Evolutionary conservation across 768 basidiomycete species (phyloP), one percentile per base, ranked within the genome.

Genomic region (Boletus subparvulus): DNA sequence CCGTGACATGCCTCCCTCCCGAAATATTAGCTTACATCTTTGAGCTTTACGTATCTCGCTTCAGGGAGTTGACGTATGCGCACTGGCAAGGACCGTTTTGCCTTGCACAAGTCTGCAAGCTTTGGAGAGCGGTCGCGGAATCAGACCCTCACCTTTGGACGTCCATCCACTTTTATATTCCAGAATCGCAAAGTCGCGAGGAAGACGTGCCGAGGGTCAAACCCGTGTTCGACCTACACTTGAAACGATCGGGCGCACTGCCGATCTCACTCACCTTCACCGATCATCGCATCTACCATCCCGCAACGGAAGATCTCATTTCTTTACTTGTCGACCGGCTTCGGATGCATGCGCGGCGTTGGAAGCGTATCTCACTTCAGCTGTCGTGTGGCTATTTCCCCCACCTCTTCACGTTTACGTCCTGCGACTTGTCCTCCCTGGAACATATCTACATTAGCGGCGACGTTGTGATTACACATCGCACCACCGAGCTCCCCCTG

Each of bases 1-100:
- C 55, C 4, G 39, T 60, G 36, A 52, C 50, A n/a, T 41, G 47
- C 14, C 37, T 65, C 24, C 66, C 62, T 16, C 36, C 55, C 5
- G 61, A 84, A 73, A 69, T 82, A 78, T 50, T 77, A 32, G 28
- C 40, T 12, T 24, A 48, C 32, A 47, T 66, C 10, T 68, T 61
- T 32, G 54, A 55, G 21, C 9, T 58, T 16, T 61, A 35, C 41
- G 35, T 63, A 6, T n/a, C 3, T 24, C 21, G 6, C 21, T 51
- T 7, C 39, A 35, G 16, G 19, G 41, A 33, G 16, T 37, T 13
- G n/a, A 21, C 26, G 3, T 26, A 30, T 13, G 36, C 44, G 0
- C n/a, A n/a, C n/a, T n/a, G n/a, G n/a, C 53, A 47, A 1, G 55
- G 56, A 7, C 59, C 61, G 1, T 53, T 59, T 36, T 49, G 24